Evolutionary conservation across 768 basidiomycete species (phyloP), one percentile per base, ranked within the genome.

Genomic region (Fistulinella prunicolor): DNA sequence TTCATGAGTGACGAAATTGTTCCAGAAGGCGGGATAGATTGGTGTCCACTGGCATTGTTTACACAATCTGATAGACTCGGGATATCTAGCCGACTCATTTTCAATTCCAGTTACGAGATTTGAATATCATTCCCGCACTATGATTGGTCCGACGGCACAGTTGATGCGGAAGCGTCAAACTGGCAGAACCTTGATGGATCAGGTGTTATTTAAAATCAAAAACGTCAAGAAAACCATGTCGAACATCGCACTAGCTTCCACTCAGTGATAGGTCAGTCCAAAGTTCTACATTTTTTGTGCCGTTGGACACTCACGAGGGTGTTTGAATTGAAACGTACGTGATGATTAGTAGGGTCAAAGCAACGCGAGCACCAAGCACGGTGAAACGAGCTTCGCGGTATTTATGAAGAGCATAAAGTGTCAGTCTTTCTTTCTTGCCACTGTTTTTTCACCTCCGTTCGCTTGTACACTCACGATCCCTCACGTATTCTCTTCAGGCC

Each of bases 31-130:
- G 44, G 46, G 47, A 55, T 49, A 38, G 43, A 46, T 40, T 58
- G 37, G 34, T 55, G n/a, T 54, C 44, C 34, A 40, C 43, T 42
- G 49, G 34, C 39, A 44, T 49, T 20, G 43, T 55, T 53, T 43
- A 53, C 44, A 16, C 44, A 49, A 49, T 47, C 49, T 51, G 45
- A 61, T 53, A 47, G 44, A 17, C 38, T 39, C 35, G 28, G 38
- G 29, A 51, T 50, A 65, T 66, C 61, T 61, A 64, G 61, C 55
- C 58, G 62, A 54, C 39, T 50, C 29, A 51, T 54, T 61, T 59
- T 60, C 46, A 51, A 50, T 53, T 44, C 10, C 9, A 38, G 26
- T 62, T 66, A 64, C 60, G 60, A 63, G 43, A 62, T 48, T 38
- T 48, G 53, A 55, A 51, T 46, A 46, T 54, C 26, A 20, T 54